Evolutionary conservation across 2,329 filamentous ascomycete species (phyloP).

Genomic region (Nothopassalora personata): DNA sequence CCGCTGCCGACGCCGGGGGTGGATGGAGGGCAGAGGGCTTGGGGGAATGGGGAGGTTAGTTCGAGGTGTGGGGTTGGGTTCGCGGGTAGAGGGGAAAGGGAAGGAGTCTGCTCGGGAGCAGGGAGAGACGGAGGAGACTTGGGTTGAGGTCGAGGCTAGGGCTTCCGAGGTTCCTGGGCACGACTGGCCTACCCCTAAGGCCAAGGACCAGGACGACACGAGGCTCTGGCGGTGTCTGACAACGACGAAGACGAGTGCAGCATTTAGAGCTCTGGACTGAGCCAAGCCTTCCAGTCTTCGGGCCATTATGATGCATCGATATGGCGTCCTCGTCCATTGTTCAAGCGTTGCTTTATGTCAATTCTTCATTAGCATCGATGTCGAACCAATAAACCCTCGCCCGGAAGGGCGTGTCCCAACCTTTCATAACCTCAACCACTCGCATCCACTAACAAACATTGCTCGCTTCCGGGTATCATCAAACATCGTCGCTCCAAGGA

Average conservation of each 20-base stretch:
- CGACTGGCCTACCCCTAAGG: too few relatives aligned
- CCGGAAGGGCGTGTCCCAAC: too few relatives aligned
- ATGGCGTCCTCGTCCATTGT: background rate
- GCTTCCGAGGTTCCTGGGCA: too few relatives aligned
- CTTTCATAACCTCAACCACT: slow-evolving; percentile 2
- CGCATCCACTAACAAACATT: slow-evolving; percentile 20
- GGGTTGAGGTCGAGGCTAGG: too few relatives aligned
- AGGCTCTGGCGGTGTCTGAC: too few relatives aligned
- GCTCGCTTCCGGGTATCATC: slow-evolving; percentile 18
- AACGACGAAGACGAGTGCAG: too few relatives aligned
- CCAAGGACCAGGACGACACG: too few relatives aligned
- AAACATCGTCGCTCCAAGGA: slow-evolving; percentile 28
- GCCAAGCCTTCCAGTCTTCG: too few relatives aligned
- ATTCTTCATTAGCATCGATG: background rate
- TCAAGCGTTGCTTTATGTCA: background rate
- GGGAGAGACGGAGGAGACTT: too few relatives aligned
- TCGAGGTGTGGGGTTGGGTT: background rate
- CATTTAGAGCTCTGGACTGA: too few relatives aligned
- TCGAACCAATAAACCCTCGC: background rate
- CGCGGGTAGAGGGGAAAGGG: background rate
- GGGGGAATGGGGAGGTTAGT: background rate
- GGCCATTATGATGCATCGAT: too few relatives aligned
- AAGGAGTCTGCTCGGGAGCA: background rate
- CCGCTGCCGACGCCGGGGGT: background rate
- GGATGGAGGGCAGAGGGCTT: background rate